phyloP scores from a whole-genome alignment of 345 rosid species.

The Dipteronia sinensis region DNA sequence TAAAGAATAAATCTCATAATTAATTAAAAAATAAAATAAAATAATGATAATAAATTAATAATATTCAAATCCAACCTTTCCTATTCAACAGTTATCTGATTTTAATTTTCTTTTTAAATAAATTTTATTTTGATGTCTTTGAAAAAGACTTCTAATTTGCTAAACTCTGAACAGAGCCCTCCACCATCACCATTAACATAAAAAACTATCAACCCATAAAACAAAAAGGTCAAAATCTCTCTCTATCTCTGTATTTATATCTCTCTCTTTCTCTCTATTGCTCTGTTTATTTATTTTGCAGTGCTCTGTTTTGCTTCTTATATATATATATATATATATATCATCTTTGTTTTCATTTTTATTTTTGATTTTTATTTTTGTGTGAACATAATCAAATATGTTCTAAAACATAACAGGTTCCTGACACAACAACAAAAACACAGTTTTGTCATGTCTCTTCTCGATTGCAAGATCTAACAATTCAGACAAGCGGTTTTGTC shows the following conservation, averaged over 20 bases:
- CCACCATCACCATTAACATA: constrained; percentile 6
- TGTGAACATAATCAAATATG: background rate
- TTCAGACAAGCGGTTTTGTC: background rate
- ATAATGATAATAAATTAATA: too few species aligned
- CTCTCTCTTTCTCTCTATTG: constrained; percentile 4
- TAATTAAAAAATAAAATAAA: too few species aligned
- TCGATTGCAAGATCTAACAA: constrained; percentile 1
- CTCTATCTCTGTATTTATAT: constrained; percentile 24
- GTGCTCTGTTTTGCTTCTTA: background rate
- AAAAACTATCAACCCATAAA: background rate
- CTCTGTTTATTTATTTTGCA: background rate
- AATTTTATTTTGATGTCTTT: background rate
- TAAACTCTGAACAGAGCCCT: constrained; percentile 26
- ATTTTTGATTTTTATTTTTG: background rate
- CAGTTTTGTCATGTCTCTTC: background rate
- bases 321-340: background rate
- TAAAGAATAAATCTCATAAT: too few species aligned
- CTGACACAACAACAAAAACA: background rate
- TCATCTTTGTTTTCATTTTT: background rate
- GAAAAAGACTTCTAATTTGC: constrained; percentile 26
- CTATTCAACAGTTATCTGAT: too few species aligned
- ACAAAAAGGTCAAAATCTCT: constrained; percentile 35
- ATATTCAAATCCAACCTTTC: too few species aligned
- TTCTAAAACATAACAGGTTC: background rate
- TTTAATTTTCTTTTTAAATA: too few species aligned